Base-by-base conservation (phyloP, 2,329 filamentous ascomycete species). In the Stachybotrys chlorohalonatus region DNA sequence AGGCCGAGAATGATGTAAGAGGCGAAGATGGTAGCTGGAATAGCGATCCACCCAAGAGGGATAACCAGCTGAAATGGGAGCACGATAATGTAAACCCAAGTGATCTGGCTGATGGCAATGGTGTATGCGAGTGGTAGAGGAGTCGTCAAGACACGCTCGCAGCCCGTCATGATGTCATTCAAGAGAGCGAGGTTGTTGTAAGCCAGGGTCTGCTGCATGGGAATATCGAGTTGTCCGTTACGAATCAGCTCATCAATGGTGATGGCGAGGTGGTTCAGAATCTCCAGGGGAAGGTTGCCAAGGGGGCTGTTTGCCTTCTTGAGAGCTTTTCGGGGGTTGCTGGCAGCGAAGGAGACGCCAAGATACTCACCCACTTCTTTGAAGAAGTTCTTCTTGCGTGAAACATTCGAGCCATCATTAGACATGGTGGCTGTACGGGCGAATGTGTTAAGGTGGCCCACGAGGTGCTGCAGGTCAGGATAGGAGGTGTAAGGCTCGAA, bases 1-100 rank as follows among this genome's bases (percentile, higher is more conserved):
- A 94, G 82, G 30, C 87, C 88, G 56, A 94, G 81, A 66, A 94
- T 93, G 61, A 94, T 93, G 70, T 93, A 93, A 3, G 87, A 84
- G 3, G 85, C 86, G 5, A 76, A 78, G 15, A 92, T 74, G 49
- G 85, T 86, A 39, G 84, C 89, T 0, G 89, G 89, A 59, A 94
- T 92, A 11, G 89, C 86, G 59, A 91, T 78, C 85, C 86, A 94
- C 7, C 70, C 62, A 1, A 95, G 80, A 3, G 71, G 67, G 0
- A 68, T 65, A 65, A 82, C 81, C 7, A 95, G 82, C 72, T 95
- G 90, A 77, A 94, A 94, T 6, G 90, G 90, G 1, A 95, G 79
- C 36, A 90, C 78, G 61, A 90, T 73, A 53, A 94, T 84, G 71
- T 94, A 95, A 52, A 91, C 81, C 83, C 88, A 92, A 36, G 90